These are phyloP conservation scores for Solanum clarkiae DNA, from an alignment of 257 asterid genomes.

Conservation along the genomic window DNA sequence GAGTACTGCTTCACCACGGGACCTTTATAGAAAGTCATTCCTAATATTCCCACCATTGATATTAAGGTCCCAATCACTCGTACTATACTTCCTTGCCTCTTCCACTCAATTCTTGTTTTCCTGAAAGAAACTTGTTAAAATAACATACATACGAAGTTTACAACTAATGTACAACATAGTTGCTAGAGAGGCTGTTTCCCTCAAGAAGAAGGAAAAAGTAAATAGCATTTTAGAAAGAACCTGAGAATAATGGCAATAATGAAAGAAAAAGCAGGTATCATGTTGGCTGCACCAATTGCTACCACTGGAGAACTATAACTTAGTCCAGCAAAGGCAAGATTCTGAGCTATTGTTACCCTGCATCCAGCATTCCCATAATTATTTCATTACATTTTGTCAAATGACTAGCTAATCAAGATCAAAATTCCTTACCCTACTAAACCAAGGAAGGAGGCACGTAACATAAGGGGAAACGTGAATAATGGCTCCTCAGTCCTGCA, in stretches of 20 bases:
- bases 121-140: slow-evolving; percentile 7
- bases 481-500: slow-evolving; percentile 36
- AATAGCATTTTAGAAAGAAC: slow-evolving; percentile 1
- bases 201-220: no score
- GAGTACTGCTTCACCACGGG: slow-evolving; percentile 38
- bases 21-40: slow-evolving; percentile 44
- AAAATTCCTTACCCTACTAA: slow-evolving; percentile 37
- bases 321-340: slow-evolving; percentile 60
- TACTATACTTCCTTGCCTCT: slow-evolving; percentile 25
- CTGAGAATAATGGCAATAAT: slow-evolving; percentile 43
- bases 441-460: slow-evolving; percentile 50
- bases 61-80: slow-evolving; percentile 42
- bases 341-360: slow-evolving; percentile 63
- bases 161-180: no score
- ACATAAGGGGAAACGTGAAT: slow-evolving; percentile 24
- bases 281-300: slow-evolving; percentile 65
- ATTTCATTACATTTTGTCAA: background rate
- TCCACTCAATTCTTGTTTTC: slow-evolving; percentile 32
- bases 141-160: no score
- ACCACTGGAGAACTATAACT: slow-evolving; percentile 73
- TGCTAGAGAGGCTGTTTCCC: no score
- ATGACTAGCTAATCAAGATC: background rate
- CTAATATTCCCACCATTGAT: slow-evolving; percentile 42
- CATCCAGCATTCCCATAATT: slow-evolving; percentile 3
- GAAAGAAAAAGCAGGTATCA: slow-evolving; percentile 55